Conservation (phyloP, 78 protist genomes). For the Monocercomonoides exilis region DNA sequence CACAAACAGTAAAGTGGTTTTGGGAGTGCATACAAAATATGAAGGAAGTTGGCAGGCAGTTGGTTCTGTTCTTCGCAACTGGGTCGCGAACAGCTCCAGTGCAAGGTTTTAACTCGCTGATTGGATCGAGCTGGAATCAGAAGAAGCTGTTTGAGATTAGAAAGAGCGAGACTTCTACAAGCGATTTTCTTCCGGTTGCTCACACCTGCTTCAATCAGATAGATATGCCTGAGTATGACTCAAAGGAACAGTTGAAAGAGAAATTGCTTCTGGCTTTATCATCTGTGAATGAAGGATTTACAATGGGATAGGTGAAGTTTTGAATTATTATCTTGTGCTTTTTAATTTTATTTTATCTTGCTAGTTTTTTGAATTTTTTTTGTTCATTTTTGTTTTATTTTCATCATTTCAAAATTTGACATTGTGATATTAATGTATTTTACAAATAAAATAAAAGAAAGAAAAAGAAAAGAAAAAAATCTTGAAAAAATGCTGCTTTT, state of each 20-base stretch:
- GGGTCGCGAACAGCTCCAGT: not conserved
- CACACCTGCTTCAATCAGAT: constrained; percentile 10
- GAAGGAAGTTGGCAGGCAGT: not conserved
- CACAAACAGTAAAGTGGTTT: not conserved
- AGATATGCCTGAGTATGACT: not conserved
- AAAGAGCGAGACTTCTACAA: not conserved
- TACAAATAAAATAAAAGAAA: too few relatives aligned
- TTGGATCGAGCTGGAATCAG: not conserved
- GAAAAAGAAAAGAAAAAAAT: too few relatives aligned
- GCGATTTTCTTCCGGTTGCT: not conserved
- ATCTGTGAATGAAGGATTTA: too few relatives aligned
- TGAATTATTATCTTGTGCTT: too few relatives aligned
- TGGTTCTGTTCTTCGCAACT: not conserved
- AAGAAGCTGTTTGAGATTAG: too few relatives aligned
- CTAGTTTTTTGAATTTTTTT: too few relatives aligned
- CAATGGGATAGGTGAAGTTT: too few relatives aligned
- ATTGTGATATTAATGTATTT: too few relatives aligned
- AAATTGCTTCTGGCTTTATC: constrained; percentile 4
- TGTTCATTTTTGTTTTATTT: too few relatives aligned
- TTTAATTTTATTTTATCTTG: too few relatives aligned
- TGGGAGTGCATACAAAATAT: not conserved
- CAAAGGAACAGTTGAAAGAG: not conserved
- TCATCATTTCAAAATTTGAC: too few relatives aligned
- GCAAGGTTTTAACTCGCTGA: not conserved
- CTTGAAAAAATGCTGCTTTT: too few relatives aligned